Evolutionary conservation across 805 yeast species (phyloP).

Genomic region (Candida hispaniensis): DNA sequence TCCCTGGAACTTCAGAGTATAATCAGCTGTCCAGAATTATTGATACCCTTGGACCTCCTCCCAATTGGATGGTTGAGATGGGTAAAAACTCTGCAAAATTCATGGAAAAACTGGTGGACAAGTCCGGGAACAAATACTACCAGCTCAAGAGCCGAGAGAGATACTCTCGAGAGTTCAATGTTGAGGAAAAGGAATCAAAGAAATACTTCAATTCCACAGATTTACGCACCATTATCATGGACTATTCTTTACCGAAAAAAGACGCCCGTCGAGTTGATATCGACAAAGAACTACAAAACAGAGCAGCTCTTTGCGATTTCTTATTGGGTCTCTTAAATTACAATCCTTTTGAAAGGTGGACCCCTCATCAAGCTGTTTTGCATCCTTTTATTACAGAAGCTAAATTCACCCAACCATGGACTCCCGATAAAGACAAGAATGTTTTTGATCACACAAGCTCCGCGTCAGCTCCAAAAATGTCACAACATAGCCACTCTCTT

Average conservation of each 20-base stretch:
- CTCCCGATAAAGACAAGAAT: constrained; percentile 14
- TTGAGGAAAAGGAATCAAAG: constrained; percentile 67
- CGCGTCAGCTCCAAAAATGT: too few relatives aligned
- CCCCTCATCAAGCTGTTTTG: constrained; percentile 87
- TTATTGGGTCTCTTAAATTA: constrained; percentile 64
- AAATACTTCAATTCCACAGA: constrained; percentile 61
- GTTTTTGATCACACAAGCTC: constrained; percentile 14
- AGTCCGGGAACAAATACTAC: constrained; percentile 30
- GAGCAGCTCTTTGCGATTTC: constrained; percentile 66
- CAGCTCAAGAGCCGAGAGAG: constrained; percentile 43
- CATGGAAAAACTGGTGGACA: constrained; percentile 38
- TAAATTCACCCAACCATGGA: constrained; percentile 38
- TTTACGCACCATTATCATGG: constrained; percentile 61
- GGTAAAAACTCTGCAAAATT: constrained; percentile 75
- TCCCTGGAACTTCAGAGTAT: constrained; percentile 91
- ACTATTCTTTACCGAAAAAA: constrained; percentile 43
- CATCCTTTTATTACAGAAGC: constrained; percentile 80
- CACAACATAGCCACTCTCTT: too few relatives aligned
- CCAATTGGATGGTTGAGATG: constrained; percentile 93
- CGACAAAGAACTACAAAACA: constrained; percentile 63
- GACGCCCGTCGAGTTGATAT: constrained; percentile 28
- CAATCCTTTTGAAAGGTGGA: constrained; percentile 91
- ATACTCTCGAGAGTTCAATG: constrained; percentile 35
- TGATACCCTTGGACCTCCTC: constrained; percentile 75
- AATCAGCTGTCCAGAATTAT: constrained; percentile 78